Evolutionary conservation across 768 basidiomycete genomes (phyloP).

Genomic region (Crassisporium funariophilum): DNA sequence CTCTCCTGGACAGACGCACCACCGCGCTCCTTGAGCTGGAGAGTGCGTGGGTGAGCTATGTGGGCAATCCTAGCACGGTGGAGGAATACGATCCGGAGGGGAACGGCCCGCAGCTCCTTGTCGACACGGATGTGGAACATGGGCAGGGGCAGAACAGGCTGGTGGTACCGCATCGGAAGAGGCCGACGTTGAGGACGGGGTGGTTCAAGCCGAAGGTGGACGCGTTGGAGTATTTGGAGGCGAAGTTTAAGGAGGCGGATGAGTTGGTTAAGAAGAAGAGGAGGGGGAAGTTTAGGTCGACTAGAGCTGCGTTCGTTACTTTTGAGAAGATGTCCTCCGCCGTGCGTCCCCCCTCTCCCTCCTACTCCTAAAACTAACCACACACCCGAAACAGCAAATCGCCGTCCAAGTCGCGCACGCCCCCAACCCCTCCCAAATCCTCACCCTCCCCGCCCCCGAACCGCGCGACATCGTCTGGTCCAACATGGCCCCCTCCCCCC

Average conservation of each 20-base stretch:
- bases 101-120: constrained; percentile 42
- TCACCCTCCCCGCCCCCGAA: constrained; percentile 83
- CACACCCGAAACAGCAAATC: constrained; percentile 73
- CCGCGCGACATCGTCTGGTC: constrained; percentile 96
- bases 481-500: constrained; percentile 72
- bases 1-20: constrained; percentile 78
- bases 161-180: constrained; percentile 71
- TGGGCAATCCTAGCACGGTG: constrained; percentile 90
- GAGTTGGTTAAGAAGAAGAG: constrained; percentile 79
- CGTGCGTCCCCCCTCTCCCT: constrained; percentile 45
- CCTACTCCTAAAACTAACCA: constrained; percentile 1
- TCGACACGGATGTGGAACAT: constrained; percentile 57
- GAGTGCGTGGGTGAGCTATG: constrained; percentile 83
- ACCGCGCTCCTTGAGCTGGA: constrained; percentile 80
- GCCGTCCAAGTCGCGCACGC: constrained; percentile 85
- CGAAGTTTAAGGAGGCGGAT: constrained; percentile 78
- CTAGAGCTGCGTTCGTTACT: constrained; percentile 90
- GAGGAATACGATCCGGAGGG: constrained; percentile 79
- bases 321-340: constrained; percentile 96
- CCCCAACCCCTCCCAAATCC: constrained; percentile 62
- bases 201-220: constrained; percentile 84
- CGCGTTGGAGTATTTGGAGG: constrained; percentile 86
- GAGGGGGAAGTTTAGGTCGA: constrained; percentile 77
- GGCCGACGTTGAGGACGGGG: constrained; percentile 75
- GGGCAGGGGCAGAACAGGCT: constrained; percentile 51